Evolutionary conservation across 192 early-diverging fungal genomes (phyloP), one percentile per base, ranked within the genome.

Genomic region (Dispira parvispora): DNA sequence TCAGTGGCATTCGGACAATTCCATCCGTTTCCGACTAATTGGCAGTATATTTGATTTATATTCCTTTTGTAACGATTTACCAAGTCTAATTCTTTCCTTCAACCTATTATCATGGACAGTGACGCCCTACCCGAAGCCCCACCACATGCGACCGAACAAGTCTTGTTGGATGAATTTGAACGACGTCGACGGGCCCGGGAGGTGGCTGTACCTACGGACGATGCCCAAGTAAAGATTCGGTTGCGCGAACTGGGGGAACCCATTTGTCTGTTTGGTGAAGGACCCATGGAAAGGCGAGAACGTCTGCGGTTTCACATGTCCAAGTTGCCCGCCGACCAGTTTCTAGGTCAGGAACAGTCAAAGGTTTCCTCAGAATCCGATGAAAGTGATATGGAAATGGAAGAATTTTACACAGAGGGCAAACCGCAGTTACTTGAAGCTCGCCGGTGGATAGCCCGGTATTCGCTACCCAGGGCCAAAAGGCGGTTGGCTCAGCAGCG

Each of bases 221-320:
- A 98, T 71, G 66, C 68, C 14, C 73, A 80, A 46, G 93, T 98
- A 18, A 70, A 88, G 18, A 74, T 73, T 46, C 71, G 78, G 52
- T 75, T 98, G 45, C 74, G 91, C 49, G 84, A 91, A 49, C 69
- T 84, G 43, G 82, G 80, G 1, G 86, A 94, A 54, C 95, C 95
- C 1, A 83, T 91, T 65, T 94, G 91, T 55, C 70, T 94, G 0
- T 98, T 98, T 71, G 95, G 83, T 43, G 95, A 98, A 81, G 95
- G 88, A 74, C 74, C 87, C 49, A 87, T 78, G 11, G 91, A 94
- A 46, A 74, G 94, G 46, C 76, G 94, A 60, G 82, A 87, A 57
- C 86, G 94, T 28, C 65, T 97, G 50, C 78, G 90, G 28, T 80
- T 80, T 18, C 60, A 90, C 20, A 58, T 99, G 62, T 81, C 88